Conservation (phyloP, 495 filamentous ascomycete genomes). For the Podospora tetraspora region DNA sequence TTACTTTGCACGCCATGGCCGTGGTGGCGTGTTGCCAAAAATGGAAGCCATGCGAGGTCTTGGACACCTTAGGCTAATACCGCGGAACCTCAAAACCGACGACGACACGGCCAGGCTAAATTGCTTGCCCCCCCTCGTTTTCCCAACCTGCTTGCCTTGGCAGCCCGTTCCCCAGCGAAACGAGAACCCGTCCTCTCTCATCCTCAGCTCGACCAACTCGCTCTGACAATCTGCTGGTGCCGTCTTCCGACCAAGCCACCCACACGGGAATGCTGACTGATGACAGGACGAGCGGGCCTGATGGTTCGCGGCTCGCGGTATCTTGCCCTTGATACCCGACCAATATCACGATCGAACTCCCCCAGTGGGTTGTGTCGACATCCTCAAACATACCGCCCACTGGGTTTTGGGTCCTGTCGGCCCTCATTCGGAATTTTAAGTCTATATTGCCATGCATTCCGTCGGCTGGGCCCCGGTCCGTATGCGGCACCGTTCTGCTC, state of each 20-base stretch:
- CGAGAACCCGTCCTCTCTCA: conserved; percentile 5
- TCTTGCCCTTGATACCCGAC: conserved; percentile 1
- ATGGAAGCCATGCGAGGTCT: conserved; percentile 9
- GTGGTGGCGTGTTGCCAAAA: conserved; percentile 14
- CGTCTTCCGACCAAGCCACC: conserved; percentile 6
- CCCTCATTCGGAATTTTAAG: conserved; percentile 1
- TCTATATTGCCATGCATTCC: neutral
- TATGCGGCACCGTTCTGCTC: conserved; percentile 1
- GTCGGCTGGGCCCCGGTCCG: conserved; percentile 9
- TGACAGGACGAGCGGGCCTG: neutral
- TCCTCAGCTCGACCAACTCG: neutral
- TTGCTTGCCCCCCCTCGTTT: conserved; percentile 1
- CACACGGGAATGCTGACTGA: conserved; percentile 10
- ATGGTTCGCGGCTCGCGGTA: neutral
- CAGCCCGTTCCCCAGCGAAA: neutral
- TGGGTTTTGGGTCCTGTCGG: conserved; percentile 1
- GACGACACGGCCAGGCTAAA: conserved; percentile 12
- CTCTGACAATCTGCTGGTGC: conserved; percentile 3
- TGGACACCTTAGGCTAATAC: conserved; percentile 14
- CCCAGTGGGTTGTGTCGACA: neutral
- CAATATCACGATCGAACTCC: conserved; percentile 6
- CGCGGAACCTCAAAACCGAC: conserved; percentile 9
- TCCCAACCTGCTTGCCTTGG: conserved; percentile 3
- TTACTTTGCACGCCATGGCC: conserved; percentile 3
- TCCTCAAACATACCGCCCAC: neutral